These are phyloP conservation scores for Calonectria fujianensis DNA, from an alignment of 2,329 filamentous ascomycete genomes.

Conservation along the genomic window DNA sequence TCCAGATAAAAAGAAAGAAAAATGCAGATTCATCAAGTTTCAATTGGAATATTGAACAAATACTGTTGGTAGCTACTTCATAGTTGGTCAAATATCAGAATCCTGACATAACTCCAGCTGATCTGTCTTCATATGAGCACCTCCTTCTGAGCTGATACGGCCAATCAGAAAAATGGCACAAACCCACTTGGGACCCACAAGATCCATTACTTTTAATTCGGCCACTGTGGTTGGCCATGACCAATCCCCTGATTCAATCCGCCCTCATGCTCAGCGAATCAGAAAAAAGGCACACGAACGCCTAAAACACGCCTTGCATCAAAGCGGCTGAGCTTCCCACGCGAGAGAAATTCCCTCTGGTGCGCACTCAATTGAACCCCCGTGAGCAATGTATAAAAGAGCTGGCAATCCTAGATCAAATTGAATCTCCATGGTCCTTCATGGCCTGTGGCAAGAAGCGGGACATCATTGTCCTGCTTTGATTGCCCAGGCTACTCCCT, in stretches of 20 bases:
- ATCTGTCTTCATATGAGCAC: background rate
- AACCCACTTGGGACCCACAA: background rate
- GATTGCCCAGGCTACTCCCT: background rate
- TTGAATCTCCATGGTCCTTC: background rate
- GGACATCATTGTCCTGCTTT: background rate
- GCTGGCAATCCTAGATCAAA: background rate
- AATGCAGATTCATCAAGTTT: background rate
- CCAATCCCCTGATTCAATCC: background rate
- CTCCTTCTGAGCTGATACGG: background rate
- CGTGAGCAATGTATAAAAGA: background rate
- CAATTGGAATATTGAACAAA: background rate
- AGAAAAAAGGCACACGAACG: background rate
- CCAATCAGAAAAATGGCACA: slow-evolving; percentile 29
- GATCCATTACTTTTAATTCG: background rate
- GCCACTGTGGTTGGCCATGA: background rate
- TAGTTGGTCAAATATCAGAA: background rate
- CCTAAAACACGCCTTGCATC: background rate
- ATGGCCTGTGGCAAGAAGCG: background rate
- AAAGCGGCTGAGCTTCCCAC: background rate
- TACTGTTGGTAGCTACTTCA: no score
- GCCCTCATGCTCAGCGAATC: background rate
- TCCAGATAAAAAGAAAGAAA: no score
- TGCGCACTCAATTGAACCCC: no score
- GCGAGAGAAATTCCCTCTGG: background rate
- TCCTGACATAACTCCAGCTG: background rate